These are phyloP conservation scores for Paecilomyces niveus DNA, from an alignment of 2,329 filamentous ascomycete genomes.

Conservation along the genomic window DNA sequence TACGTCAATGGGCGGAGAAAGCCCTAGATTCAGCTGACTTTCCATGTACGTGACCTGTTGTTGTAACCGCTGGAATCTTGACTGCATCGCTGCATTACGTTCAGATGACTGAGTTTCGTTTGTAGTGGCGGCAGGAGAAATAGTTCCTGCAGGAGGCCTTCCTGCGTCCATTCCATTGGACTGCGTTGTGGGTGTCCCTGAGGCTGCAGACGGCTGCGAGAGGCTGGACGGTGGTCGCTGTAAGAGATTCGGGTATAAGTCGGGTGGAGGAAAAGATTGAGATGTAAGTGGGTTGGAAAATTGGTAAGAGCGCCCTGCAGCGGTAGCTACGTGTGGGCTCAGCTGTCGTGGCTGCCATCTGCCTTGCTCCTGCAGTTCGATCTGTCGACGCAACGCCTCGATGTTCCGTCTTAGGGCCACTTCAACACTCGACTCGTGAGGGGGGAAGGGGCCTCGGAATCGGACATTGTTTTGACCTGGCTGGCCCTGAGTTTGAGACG, in stretches of 20 bases:
- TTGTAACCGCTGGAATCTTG: conserved; percentile 13
- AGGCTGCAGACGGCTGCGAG: not conserved
- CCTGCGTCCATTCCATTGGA: not conserved
- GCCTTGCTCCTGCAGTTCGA: conserved; percentile 11
- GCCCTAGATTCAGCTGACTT: conserved; percentile 19
- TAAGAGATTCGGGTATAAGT: not conserved
- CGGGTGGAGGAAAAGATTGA: not conserved
- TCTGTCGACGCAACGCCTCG: conserved; percentile 14
- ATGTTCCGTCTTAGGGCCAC: conserved; percentile 14
- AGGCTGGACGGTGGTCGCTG: not conserved
- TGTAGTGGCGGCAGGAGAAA: not conserved
- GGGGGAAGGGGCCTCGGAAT: conserved; percentile 6
- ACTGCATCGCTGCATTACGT: not conserved
- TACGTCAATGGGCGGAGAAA: conserved; percentile 21
- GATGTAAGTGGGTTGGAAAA: not conserved
- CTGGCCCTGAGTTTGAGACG: not conserved
- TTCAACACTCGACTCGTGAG: conserved; percentile 12
- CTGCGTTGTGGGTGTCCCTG: not conserved
- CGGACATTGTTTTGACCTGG: conserved; percentile 4
- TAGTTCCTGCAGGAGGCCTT: not conserved
- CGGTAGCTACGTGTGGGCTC: not conserved
- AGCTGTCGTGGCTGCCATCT: conserved; percentile 1
- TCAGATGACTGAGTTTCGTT: conserved; percentile 1
- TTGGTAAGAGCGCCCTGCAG: not conserved
- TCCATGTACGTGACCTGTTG: conserved; percentile 20